Conservation (phyloP, 129 eudicot species). For the Sambucus nigra region DNA sequence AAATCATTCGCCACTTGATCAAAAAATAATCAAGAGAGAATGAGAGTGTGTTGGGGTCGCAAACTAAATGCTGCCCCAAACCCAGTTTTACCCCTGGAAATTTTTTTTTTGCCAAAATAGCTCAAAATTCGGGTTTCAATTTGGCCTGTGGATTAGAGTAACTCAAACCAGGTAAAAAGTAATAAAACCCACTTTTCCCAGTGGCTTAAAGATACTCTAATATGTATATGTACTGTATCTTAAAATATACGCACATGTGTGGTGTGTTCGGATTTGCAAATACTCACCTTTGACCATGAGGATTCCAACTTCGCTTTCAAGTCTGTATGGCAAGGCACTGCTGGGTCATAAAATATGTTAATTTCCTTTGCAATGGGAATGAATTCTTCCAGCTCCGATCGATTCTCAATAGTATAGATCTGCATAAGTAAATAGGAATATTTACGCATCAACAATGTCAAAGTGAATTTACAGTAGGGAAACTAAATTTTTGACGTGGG, state of each 20-base stretch:
- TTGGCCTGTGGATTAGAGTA: too few species aligned
- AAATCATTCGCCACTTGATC: too few species aligned
- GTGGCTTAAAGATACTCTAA: too few species aligned
- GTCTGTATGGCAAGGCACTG: slow-evolving; percentile 23
- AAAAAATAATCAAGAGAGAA: too few species aligned
- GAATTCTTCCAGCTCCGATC: slow-evolving; percentile 32
- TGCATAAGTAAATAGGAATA: slow-evolving; percentile 12
- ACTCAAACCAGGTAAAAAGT: too few species aligned
- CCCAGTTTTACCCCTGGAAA: too few species aligned
- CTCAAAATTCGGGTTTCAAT: too few species aligned
- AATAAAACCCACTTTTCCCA: too few species aligned
- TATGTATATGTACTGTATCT: neutral
- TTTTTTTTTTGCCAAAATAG: too few species aligned
- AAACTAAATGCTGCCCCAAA: too few species aligned
- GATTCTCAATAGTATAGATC: slow-evolving; percentile 42
- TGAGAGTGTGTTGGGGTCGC: too few species aligned
- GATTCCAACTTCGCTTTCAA: slow-evolving; percentile 43
- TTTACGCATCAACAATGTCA: neutral
- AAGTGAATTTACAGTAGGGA: neutral
- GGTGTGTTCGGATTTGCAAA: neutral
- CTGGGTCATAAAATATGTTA: slow-evolving; percentile 37
- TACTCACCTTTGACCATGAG: slow-evolving; percentile 39
- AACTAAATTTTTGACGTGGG: neutral
- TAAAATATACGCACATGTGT: neutral
- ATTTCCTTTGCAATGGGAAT: slow-evolving; percentile 31